Conservation (phyloP, 1,284 basidiomycete species). For the Dichomitus squalens region DNA sequence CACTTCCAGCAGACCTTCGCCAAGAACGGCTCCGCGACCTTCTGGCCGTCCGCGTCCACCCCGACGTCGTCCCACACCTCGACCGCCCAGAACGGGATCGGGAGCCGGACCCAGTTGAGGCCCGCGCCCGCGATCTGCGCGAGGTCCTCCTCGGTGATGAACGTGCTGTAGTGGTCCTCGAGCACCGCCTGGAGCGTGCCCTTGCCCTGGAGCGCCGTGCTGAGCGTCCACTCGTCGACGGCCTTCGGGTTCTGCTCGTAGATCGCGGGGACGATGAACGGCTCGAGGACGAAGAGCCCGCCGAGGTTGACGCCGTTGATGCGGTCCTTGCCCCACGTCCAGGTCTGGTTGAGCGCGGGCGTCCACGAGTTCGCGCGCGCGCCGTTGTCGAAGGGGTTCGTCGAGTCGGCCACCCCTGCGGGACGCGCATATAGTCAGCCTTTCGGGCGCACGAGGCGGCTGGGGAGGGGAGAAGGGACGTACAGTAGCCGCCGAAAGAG, state of each 20-base stretch:
- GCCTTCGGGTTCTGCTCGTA: constrained; percentile 69
- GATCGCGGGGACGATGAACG: constrained; percentile 79
- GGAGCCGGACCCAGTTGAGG: constrained; percentile 77
- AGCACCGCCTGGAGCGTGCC: constrained; percentile 33
- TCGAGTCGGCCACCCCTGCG: constrained; percentile 50
- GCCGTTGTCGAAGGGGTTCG: constrained; percentile 65
- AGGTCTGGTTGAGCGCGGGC: constrained; percentile 61
- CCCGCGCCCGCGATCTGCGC: constrained; percentile 50
- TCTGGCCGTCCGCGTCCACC: constrained; percentile 23
- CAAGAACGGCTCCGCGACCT: constrained; percentile 37
- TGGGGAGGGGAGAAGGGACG: constrained; percentile 34
- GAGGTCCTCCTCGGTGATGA: constrained; percentile 44
- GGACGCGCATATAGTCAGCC: background rate
- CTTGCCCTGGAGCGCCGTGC: constrained; percentile 41
- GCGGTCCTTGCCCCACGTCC: constrained; percentile 67
- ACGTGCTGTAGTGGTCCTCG: constrained; percentile 57
- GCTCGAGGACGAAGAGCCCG: constrained; percentile 76
- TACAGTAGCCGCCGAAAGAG: constrained; percentile 71
- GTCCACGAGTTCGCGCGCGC: constrained; percentile 67
- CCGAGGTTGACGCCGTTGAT: constrained; percentile 73
- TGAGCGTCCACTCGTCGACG: constrained; percentile 64
- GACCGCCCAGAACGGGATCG: constrained; percentile 82
- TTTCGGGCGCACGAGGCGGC: background rate
- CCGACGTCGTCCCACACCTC: constrained; percentile 54
- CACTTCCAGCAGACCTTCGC: constrained; percentile 39